Evolutionary conservation across 305 asterid species (phyloP), one percentile per base, ranked within the genome.

Genomic region (Plantago coronopus): DNA sequence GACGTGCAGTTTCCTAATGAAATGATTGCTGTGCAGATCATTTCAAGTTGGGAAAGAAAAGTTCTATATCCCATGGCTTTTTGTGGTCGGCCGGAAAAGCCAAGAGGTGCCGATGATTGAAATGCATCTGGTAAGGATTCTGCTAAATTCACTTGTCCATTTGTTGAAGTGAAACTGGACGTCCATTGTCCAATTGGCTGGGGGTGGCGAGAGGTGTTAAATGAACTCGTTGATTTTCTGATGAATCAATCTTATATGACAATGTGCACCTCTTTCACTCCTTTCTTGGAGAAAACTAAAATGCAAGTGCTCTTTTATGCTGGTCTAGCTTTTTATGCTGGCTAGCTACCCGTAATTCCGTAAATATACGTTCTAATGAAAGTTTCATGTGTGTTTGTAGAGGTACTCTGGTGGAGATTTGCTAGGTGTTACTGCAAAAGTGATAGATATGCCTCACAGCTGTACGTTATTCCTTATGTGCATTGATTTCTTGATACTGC

Each of bases 11-110:
- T 59, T 21, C 7, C 66, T 55, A 65, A 66, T 48, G 18, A 51
- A 70, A 55, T 46, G 22, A 58, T 64, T 74, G 63, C 61, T 50
- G 57, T 75, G 82, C 89, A 93, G 99, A 78, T 93, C 97, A 54
- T 85, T 93, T 72, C 99, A 85, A 83, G 88, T 89, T 76, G 99
- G 97, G 64, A 79, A 75, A 65, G 99, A 93, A 67, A 89, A 89
- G 66, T 85, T 80, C 74, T 76, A 76, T 69, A 78, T 89, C 68
- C 94, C 99, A 17, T 89, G 99, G 97, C 95, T 93, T 67, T 82
- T 85, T 71, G 79, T 89, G 66, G 77, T 93, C 68, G 89, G 89
- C 64, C 83, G 95, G 42, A 89, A 87, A 81, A 85, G 91, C 64
- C 53, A 95, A 34, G 96, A 89, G 80, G 94, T 93, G 72, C 95